Evolutionary conservation across 768 basidiomycete species (phyloP), one percentile per base, ranked within the genome.

Genomic region (Coprinopsis sp.): DNA sequence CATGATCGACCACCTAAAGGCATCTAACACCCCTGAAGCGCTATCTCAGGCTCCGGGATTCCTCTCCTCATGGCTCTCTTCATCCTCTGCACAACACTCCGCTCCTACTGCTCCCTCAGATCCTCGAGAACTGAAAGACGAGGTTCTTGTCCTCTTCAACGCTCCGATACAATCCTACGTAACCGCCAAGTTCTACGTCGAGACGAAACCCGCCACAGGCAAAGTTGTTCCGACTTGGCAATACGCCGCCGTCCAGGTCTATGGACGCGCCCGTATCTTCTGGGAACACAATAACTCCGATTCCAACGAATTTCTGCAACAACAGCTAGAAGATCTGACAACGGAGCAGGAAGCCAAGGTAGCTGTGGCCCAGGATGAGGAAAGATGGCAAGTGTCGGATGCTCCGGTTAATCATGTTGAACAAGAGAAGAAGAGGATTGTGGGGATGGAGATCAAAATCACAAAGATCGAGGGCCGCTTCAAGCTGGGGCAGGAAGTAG

Each of bases 171-270:
- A 37, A 7, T 18, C 7, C 34, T 37, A 37, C 34, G 34, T 37
- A 14, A 37, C 34, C 6, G n/a, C 34, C 34, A 37, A 37, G 34
- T 37, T 37, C 34, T 37, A 37, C 34, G 34, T 37, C 16, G 34
- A 37, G 34, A 37, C 34, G 8, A 37, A 37, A 37, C 34, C 34
- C 34, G 16, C 34, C 16, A 37, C 34, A 37, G 34, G 34, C 7
- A 37, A 37, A 18, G 34, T 37, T 6, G 34, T 37, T 37, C 34
- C 34, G 16, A 37, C 34, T 18, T 37, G 34, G 34, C 7, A 37
- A 7, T 37, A 37, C 34, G 7, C 34, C 21, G 34, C 34, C 6
- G 34, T 37, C 6, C 34, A 37, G 34, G 34, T 37, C 8, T 37
- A 37, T 18, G 34, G 34, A 7, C 7, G 16, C 6, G 34, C 34